Evolutionary conservation across 208 protist genomes (phyloP).

Genomic region (Strigomonas galati): DNA sequence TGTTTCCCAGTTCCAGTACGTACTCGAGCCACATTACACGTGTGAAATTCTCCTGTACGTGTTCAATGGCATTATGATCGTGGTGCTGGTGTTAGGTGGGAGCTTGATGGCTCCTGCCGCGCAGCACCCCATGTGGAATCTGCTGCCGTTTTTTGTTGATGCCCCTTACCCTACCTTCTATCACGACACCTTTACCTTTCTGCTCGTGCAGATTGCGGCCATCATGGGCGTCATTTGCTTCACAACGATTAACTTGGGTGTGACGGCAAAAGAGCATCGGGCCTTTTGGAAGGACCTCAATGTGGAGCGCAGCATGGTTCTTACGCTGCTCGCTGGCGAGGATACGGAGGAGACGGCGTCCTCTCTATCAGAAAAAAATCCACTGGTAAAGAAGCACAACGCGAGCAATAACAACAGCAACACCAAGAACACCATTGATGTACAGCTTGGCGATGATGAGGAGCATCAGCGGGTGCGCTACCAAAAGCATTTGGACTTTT

Average conservation of each 20-base stretch:
- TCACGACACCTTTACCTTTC: not conserved
- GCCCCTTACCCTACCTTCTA: not conserved
- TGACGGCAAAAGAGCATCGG: slow-evolving; percentile 67
- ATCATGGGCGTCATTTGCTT: slow-evolving; percentile 51
- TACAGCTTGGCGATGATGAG: not conserved
- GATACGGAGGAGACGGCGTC: not conserved
- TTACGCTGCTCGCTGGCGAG: not conserved
- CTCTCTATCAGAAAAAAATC: slow-evolving; percentile 6
- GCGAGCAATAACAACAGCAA: too few relatives aligned
- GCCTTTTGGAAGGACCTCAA: slow-evolving; percentile 57
- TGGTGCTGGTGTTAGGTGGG: slow-evolving; percentile 15
- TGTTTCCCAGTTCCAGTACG: slow-evolving; percentile 28
- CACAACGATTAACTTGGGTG: slow-evolving; percentile 54
- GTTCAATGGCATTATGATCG: slow-evolving; percentile 23
- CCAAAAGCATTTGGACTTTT: not conserved
- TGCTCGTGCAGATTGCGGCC: slow-evolving; percentile 7
- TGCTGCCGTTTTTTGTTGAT: not conserved
- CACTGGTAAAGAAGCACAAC: slow-evolving; percentile 1
- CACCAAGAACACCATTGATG: not conserved
- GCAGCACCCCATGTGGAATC: not conserved
- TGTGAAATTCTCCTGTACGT: slow-evolving; percentile 73
- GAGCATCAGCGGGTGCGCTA: not conserved
- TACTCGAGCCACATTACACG: slow-evolving; percentile 76
- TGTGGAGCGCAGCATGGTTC: slow-evolving; percentile 19
- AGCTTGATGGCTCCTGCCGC: not conserved